Evolutionary conservation across 805 yeast species (phyloP), one percentile per base, ranked within the genome.

Genomic region (Candida tammaniensis): DNA sequence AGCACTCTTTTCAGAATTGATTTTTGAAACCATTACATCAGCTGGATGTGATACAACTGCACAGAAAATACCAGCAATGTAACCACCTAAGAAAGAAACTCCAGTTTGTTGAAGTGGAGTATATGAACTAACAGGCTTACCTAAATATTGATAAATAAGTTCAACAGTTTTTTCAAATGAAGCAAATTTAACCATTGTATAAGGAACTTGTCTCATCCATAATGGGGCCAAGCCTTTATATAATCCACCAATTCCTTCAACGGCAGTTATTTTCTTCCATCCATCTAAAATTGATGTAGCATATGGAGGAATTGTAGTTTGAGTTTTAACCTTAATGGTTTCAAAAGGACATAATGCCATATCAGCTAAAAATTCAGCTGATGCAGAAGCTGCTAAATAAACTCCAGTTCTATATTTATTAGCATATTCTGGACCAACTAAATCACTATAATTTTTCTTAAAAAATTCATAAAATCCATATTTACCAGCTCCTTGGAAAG

Each of bases 141-240:
- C 88, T 48, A 91, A 70, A 39, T 69, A 72, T 18, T 68, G 49
- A 67, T 93, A 91, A 54, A 91, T 89, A 31, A 65, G 59, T 52
- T 82, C 87, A 20, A 91, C 97, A 33, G 89, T 84, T 57, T 79
- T 84, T 68, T 91, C 98, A 66, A 93, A 91, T 17, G 95, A 76
- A 7, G 97, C 91, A 61, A 91, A 93, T 66, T 93, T 91, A 43
- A 85, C 94, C 96, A 91, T 89, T 17, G 98, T 91, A 70, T 91
- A 91, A n/a, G 98, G 98, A 51, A 91, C 84, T 65, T 91, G 98
- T 69, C 98, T 82, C 39, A 80, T 77, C 98, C 98, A 93, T 46
- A 91, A 71, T 10, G 98, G 98, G 7, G 79, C 82, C 35, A 91
- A 64, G 35, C 98, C 98, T 54, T 85, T 83, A 69, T 89, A 91